A percentile compares a stretch with the other conserved stretches of the same genome.
These are phyloP conservation scores for Cucumis melo DNA, from an alignment of 306 rosid species.

Conservation along the genomic window DNA sequence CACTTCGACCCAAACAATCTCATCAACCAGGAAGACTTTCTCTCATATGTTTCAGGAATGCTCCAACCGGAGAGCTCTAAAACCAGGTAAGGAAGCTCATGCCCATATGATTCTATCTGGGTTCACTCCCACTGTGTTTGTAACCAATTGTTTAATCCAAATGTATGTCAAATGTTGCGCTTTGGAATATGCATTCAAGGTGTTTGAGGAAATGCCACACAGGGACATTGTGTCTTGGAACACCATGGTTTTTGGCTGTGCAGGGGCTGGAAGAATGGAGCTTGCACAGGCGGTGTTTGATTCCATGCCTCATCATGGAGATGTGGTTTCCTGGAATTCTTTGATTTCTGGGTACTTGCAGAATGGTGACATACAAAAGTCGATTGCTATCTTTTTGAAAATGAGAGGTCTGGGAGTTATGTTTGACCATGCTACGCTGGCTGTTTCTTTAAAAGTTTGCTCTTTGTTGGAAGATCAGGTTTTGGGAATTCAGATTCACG, in stretches of 20 bases:
- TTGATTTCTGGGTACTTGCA: constrained; percentile 56
- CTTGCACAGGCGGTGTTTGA: constrained; percentile 39
- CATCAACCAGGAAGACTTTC: constrained; percentile 38
- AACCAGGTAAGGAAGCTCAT: constrained; percentile 65
- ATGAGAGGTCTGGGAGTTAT: constrained; percentile 29
- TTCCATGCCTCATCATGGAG: constrained; percentile 43
- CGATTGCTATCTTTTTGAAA: constrained; percentile 26
- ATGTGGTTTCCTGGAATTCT: constrained; percentile 75
- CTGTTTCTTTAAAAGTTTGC: constrained; percentile 51
- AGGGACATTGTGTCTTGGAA: constrained; percentile 63
- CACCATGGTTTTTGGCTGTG: constrained; percentile 60
- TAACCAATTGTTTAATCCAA: constrained; percentile 54
- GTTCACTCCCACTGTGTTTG: constrained; percentile 58
- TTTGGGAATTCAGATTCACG: constrained; percentile 58
- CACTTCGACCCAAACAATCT: constrained; percentile 18
- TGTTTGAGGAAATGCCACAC: constrained; percentile 53
- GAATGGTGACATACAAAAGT: constrained; percentile 18
- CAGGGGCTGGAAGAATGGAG: constrained; percentile 35
- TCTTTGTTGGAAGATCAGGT: constrained; percentile 30
- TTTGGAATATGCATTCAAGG: constrained; percentile 30
- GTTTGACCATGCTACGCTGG: constrained; percentile 49
- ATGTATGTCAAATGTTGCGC: constrained; percentile 35
- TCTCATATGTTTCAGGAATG: constrained; percentile 69
- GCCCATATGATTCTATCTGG: constrained; percentile 50
- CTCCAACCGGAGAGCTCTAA: constrained; percentile 32